phyloP scores from a whole-genome alignment of 2,329 filamentous ascomycete species.

The Phyllachora maydis region DNA sequence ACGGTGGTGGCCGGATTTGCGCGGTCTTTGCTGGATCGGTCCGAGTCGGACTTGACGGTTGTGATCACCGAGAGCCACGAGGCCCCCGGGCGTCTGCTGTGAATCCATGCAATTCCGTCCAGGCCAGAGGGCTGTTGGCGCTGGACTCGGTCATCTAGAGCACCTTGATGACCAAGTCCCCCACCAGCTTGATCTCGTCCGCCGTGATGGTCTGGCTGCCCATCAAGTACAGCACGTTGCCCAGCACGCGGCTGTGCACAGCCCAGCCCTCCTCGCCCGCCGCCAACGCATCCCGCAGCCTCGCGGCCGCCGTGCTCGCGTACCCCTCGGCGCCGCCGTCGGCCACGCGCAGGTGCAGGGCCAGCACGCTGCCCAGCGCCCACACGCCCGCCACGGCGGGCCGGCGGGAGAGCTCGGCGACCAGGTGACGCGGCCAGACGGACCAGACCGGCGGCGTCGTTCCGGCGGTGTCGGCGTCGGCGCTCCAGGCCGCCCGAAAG shows the following conservation, averaged over 20 bases:
- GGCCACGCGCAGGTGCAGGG: constrained; percentile 23
- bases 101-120: too few species aligned
- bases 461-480: not conserved
- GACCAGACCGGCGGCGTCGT: constrained; percentile 1
- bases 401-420: not conserved
- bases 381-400: not conserved
- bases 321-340: constrained; percentile 23
- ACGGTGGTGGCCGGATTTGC: too few species aligned
- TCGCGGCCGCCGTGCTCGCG: constrained; percentile 22
- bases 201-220: constrained; percentile 19
- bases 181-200: constrained; percentile 3
- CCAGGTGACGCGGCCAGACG: not conserved
- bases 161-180: too few species aligned
- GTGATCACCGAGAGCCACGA: too few species aligned
- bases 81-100: too few species aligned
- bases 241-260: constrained; percentile 30
- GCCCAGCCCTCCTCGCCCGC: constrained; percentile 16
- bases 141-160: too few species aligned
- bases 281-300: constrained; percentile 18
- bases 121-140: too few species aligned
- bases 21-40: too few species aligned
- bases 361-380: not conserved
- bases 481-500: constrained; percentile 18
- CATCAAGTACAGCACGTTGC: constrained; percentile 39
- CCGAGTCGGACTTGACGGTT: too few species aligned